Conservation (phyloP, 352 stramenopile genomes). For the Globisporangium orthogonon region DNA sequence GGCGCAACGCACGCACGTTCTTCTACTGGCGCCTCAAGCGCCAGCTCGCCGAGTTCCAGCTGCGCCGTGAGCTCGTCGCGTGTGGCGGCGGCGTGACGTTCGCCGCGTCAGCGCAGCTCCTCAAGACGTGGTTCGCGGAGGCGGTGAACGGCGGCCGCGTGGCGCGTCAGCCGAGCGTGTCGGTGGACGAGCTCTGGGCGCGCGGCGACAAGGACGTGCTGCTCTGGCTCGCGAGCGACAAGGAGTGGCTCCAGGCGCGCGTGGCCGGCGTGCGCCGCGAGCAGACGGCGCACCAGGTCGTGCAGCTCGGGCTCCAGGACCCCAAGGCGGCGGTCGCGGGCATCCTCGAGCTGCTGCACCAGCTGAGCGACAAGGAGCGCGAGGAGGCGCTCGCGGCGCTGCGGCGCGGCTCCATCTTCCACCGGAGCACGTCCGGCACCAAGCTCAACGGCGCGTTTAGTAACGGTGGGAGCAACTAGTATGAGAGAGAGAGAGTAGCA, state of each 20-base stretch:
- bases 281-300: constrained; percentile 68
- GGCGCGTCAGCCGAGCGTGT: constrained; percentile 50
- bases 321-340: constrained; percentile 80
- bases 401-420: constrained; percentile 84
- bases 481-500: not conserved
- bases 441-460: constrained; percentile 28
- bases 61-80: constrained; percentile 58
- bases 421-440: constrained; percentile 48
- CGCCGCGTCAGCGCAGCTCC: constrained; percentile 44
- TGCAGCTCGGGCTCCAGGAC: constrained; percentile 67
- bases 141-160: constrained; percentile 71
- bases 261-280: constrained; percentile 53
- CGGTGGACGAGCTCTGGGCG: constrained; percentile 60
- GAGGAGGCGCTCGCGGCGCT: constrained; percentile 75
- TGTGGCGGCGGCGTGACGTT: constrained; percentile 41
- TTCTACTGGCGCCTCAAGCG: constrained; percentile 99
- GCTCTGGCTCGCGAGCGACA: constrained; percentile 72
- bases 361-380: constrained; percentile 80
- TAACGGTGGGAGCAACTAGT: not conserved
- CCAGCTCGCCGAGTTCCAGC: constrained; percentile 95
- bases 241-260: constrained; percentile 66
- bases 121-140: constrained; percentile 81
- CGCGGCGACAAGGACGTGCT: constrained; percentile 74
- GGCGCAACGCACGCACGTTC: constrained; percentile 92
- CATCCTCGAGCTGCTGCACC: constrained; percentile 78